Evolutionary conservation across 2,329 filamentous ascomycete species (phyloP), one percentile per base, ranked within the genome.

Genomic region (Talaromyces funiculosus): DNA sequence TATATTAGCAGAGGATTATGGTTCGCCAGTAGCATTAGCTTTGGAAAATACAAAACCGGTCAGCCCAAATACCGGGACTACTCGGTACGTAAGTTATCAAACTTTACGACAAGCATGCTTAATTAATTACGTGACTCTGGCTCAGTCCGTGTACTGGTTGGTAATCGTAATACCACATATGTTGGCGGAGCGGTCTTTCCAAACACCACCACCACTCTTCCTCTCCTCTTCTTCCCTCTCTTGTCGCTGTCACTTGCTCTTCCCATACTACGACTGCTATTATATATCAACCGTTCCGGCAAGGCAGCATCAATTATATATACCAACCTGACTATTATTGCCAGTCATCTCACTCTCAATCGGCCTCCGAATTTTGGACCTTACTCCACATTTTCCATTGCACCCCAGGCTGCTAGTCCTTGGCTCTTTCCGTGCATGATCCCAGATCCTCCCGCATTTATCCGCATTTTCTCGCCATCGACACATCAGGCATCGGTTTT

Each of bases 401-500:
- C 33, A 22, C 42, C 20, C 20, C 22, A 45, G 42, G 42, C 42
- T 45, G 10, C 18, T 9, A 40, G 43, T 3, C 42, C 43, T 47
- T 47, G 16, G 43, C 29, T 51, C 18, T 20, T 22, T 10, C 45
- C 18, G 16, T 49, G 7, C 24, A n/a, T 16, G n/a, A n/a, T 3
- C 24, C 7, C 45, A 51, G 45, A 18, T 3, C 20, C 33, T 54
- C 51, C 51, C 51, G 51, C 51, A 18, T 54, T 54, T 29, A 38
- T 54, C 51, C 51, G 51, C 24, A 12, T 38, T 54, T 54, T 54
- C 31, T 38, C 51, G 16, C 31, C 51, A 24, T 24, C n/a, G 20
- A 54, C 33, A 37, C 24, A 37, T 14, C 35, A 54, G 51, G 51
- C 35, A 54, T 40, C 51, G 51, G 33, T 16, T 54, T 54, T 54